Evolutionary conservation across 805 yeast genomes (phyloP).

Genomic region (Cyberlindnera suaveolens): DNA sequence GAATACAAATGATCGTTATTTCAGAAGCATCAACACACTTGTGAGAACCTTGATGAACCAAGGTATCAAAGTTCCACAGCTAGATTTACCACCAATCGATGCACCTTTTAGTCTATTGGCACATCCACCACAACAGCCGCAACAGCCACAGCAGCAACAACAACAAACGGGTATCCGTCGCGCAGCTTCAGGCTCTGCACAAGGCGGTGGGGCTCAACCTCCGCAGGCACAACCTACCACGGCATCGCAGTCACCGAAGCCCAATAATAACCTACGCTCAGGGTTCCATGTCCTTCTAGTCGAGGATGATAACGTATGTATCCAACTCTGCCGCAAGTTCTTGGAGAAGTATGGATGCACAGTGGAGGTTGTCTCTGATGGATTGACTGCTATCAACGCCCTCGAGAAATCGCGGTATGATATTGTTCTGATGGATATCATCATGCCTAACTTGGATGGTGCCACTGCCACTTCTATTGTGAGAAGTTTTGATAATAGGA

Average conservation of each 20-base stretch:
- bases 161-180: neutral
- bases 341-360: conserved; percentile 84
- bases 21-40: conserved; percentile 44
- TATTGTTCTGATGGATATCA: conserved; percentile 79
- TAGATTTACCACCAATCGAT: conserved; percentile 42
- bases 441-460: conserved; percentile 85
- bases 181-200: too few relatives aligned
- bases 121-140: conserved; percentile 6
- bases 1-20: conserved; percentile 49
- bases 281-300: conserved; percentile 70
- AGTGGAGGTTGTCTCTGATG: conserved; percentile 90
- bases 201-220: neutral
- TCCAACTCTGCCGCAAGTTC: conserved; percentile 77
- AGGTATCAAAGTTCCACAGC: conserved; percentile 64
- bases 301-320: conserved; percentile 78
- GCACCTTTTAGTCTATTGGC: conserved; percentile 1
- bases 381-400: conserved; percentile 77
- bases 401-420: conserved; percentile 69
- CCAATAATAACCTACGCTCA: conserved; percentile 22
- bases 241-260: conserved; percentile 11
- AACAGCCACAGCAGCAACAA: conserved; percentile 8
- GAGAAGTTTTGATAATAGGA: conserved; percentile 71
- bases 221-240: conserved; percentile 1
- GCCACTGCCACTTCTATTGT: conserved; percentile 88
- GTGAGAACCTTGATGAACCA: conserved; percentile 44